Base-by-base conservation (phyloP, 768 basidiomycete species). In the Leccinum uliginosum region DNA sequence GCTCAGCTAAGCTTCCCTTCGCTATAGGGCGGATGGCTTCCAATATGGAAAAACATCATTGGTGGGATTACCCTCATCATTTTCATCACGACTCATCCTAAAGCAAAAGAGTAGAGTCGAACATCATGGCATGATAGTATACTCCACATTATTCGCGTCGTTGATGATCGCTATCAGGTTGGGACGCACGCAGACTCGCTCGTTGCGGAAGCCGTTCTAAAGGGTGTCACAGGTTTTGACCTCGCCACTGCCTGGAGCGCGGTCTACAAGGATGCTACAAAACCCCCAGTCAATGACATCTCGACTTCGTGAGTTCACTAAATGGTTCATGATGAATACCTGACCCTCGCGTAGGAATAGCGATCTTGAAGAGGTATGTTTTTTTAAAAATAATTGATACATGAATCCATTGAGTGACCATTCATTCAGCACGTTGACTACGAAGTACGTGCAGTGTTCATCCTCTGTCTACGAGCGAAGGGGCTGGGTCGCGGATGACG, bases 1-100 rank as follows among this genome's bases (percentile, higher is more conserved):
- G 35, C 52, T 57, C 6, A 59, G 54, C 30, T 6, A 12, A 7
- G 6, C 15, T 52, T 53, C 46, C 3, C 15, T 24, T 46, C 32
- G 9, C 60, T 34, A 8, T 61, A 78, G 83, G 82, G 87, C 15
- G 91, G 91, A 3, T 90, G 90, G 88, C 73, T 93, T 35, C 91
- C 91, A 0, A 91, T 92, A 89, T 93, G 91, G 91, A 92, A 91
- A 73, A 92, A 92, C 59, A 80, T 92, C 14, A 82, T 87, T 24
- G 84, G 83, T 82, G 48, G 59, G 75, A 60, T 27, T 24, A 1
- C 19, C 43, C 12, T 27, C 12, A 47, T 27, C 19, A 3, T 21
- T 15, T 21, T 45, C 21, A 43, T 2, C 8, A 14, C 2, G 4
- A 26, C 40, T 26, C 17, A 24, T 50, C 35, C 32, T 56, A 15